A percentile compares a stretch with the other conserved stretches of the same genome.
phyloP scores from a whole-genome alignment of 257 asterid genomes.

The Knoxia roxburghii region DNA sequence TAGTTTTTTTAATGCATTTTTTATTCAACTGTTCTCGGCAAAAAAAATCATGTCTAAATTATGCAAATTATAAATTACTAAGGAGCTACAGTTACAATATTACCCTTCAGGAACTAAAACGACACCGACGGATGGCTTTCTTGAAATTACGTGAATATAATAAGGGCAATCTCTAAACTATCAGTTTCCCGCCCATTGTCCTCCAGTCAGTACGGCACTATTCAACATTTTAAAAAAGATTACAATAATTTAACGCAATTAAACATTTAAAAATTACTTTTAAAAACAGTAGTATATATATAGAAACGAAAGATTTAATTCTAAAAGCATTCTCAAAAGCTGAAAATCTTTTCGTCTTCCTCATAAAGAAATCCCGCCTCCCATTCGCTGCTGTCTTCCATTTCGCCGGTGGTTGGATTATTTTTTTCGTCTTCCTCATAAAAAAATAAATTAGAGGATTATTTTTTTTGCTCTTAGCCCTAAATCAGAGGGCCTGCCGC shows the following conservation, averaged over 20 bases:
- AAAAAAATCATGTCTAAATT: too few relatives aligned
- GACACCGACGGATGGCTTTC: background rate
- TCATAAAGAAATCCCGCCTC: background rate
- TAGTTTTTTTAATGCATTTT: too few relatives aligned
- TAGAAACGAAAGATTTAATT: background rate
- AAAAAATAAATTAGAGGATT: background rate
- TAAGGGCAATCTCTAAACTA: slow-evolving; percentile 4
- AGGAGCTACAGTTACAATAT: too few relatives aligned
- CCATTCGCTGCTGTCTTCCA: slow-evolving; percentile 11
- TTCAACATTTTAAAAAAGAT: too few relatives aligned
- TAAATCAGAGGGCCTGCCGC: background rate
- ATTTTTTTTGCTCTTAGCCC: background rate
- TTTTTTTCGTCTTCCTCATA: background rate
- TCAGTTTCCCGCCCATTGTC: slow-evolving; percentile 23
- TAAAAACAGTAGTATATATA: background rate
- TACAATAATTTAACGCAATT: too few relatives aligned
- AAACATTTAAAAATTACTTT: background rate
- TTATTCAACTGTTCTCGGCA: too few relatives aligned
- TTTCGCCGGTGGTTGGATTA: background rate
- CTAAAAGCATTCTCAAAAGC: slow-evolving; percentile 9
- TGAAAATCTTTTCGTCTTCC: slow-evolving; percentile 2
- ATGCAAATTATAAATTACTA: too few relatives aligned
- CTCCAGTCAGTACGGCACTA: too few relatives aligned
- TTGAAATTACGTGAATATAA: background rate
- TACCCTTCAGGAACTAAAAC: too few relatives aligned